phyloP scores from a whole-genome alignment of 345 rosid genomes.

The Pugionium cornutum region DNA sequence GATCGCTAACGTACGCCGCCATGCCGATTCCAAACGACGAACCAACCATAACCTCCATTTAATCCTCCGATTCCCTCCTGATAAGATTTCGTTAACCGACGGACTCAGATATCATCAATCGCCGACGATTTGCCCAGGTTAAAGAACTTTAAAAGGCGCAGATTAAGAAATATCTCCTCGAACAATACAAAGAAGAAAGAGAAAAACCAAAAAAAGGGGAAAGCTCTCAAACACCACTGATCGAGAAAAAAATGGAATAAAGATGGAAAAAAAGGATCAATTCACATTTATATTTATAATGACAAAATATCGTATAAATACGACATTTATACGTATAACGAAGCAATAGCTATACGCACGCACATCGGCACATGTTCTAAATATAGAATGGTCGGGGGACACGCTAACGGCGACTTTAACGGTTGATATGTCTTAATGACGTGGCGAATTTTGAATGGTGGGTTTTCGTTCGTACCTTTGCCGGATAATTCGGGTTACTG shows the following conservation, averaged over 20 bases:
- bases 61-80: too few species aligned
- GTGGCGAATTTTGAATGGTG: constrained; percentile 3
- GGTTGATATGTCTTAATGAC: constrained; percentile 33
- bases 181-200: background rate
- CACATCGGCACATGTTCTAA: too few species aligned
- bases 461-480: background rate
- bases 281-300: background rate
- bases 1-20: constrained; percentile 44
- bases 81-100: background rate
- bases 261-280: background rate
- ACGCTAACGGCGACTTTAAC: constrained; percentile 38
- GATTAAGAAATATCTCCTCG: background rate
- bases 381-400: background rate
- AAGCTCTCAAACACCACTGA: too few species aligned
- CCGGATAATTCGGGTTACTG: too few species aligned
- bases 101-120: background rate
- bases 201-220: too few species aligned
- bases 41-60: constrained; percentile 66
- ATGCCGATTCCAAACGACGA: constrained; percentile 49
- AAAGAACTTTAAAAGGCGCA: constrained; percentile 21
- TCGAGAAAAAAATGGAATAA: background rate
- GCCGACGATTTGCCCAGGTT: constrained; percentile 19
- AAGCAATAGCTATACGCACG: background rate
- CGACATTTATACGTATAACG: too few species aligned
- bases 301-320: constrained; percentile 6